Evolutionary conservation across 2,329 filamentous ascomycete genomes (phyloP).

Genomic region (Ceratocystis huliohia): DNA sequence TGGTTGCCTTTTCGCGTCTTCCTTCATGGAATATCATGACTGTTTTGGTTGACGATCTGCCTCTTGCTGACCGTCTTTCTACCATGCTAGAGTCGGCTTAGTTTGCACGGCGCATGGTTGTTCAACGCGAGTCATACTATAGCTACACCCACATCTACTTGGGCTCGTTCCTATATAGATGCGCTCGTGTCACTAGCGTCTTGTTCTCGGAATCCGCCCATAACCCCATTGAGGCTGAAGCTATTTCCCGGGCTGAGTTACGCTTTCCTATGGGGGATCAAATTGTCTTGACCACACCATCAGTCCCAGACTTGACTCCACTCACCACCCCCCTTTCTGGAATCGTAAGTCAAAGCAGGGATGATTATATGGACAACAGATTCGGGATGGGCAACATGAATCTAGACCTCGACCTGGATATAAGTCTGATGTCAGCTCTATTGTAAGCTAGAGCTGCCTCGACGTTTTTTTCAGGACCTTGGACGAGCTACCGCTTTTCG

Average conservation of each 20-base stretch:
- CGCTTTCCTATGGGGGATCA: conserved; percentile 1
- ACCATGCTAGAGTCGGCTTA: conserved; percentile 12
- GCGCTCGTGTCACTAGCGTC: background rate
- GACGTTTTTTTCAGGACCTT: no score
- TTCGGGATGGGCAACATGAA: background rate
- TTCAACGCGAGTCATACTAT: conserved; percentile 3
- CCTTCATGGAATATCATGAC: conserved; percentile 13
- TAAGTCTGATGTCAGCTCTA: background rate
- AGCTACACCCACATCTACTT: conserved; percentile 12
- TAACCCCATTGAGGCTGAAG: conserved; percentile 8
- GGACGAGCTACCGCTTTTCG: no score
- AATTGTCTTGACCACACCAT: background rate
- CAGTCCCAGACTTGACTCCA: background rate
- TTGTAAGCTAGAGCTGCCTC: background rate
- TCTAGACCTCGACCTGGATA: background rate
- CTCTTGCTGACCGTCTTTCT: conserved; percentile 12
- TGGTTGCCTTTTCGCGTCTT: conserved; percentile 14
- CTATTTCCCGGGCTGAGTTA: background rate
- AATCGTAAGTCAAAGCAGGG: background rate
- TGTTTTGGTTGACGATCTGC: background rate
- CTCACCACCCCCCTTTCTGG: conserved; percentile 1
- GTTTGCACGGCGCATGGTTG: conserved; percentile 15
- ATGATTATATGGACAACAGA: background rate
- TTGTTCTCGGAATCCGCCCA: background rate
- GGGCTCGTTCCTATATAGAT: conserved; percentile 8